Base-by-base conservation (phyloP, 164 flowering plant genomes). In the Stephania cephalantha region DNA sequence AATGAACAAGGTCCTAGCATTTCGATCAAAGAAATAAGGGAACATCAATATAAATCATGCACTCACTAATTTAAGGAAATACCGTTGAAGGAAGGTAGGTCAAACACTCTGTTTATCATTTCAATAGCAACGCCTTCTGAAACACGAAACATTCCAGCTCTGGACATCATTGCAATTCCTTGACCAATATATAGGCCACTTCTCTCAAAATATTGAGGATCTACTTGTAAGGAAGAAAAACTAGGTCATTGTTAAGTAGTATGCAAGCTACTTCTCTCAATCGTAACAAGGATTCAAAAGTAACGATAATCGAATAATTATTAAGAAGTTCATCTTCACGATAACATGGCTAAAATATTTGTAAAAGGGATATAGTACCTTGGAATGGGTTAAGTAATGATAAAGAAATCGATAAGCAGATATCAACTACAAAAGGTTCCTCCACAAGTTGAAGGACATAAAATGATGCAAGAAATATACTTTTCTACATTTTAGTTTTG, bases 101-200 rank as follows among this genome's bases (percentile, higher is more conserved):
- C 81, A 83, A 80, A 96, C 53, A 94, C 97, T 82, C 92, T 86
- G 29, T 85, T 74, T 69, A 73, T 81, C 97, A 96, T 85, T 78
- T 90, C 90, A 77, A 96, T 87, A 25, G 97, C 98, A 83, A 89
- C 66, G 67, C 98, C 98, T 69, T 85, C 68, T 53, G 81, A 73
- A 68, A 76, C 97, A 76, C 98, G 91, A 67, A 96, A 96, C 6
- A 92, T 87, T 78, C 98, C 97, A 79, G 97, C 88, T 82, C 99
- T 91, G 46, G 98, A 91, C 89, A 94, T 55, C 88, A 81, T 84
- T 68, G 97, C 58, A 45, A 71, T 87, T 82, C 99, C 99, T 84
- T 87, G 90, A 64, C 99, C 99, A 85, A 96, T 92, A 81, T 94
- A 96, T 30, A 96, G 75, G 74, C 95, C 98, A 72, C 75, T 83